phyloP scores from a whole-genome alignment of 495 filamentous ascomycete genomes.

The Chaetomium cochliodes region DNA sequence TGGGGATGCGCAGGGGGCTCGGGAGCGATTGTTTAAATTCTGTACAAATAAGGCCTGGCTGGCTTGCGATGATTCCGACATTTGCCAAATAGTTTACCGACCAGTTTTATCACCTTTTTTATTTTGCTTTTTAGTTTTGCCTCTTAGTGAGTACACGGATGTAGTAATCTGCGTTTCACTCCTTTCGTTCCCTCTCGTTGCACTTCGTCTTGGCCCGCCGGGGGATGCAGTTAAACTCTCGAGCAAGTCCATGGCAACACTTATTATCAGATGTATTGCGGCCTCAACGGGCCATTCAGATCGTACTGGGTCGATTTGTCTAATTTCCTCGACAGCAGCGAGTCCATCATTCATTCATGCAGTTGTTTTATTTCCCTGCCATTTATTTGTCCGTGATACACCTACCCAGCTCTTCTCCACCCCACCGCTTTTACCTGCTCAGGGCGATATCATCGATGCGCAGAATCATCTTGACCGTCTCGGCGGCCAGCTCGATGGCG shows the following conservation, averaged over 20 bases:
- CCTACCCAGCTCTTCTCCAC: background rate
- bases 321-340: constrained; percentile 2
- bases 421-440: constrained; percentile 34
- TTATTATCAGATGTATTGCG: background rate
- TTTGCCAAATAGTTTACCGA: background rate
- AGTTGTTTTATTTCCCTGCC: constrained; percentile 7
- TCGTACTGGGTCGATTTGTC: background rate
- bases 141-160: background rate
- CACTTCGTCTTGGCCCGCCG: no score
- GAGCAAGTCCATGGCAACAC: background rate
- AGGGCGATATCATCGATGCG: constrained; percentile 91
- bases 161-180: no score
- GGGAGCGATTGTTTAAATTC: background rate
- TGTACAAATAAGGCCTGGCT: background rate
- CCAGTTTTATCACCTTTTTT: background rate
- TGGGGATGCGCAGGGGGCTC: background rate
- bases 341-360: constrained; percentile 16
- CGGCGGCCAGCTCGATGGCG: constrained; percentile 91
- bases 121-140: background rate
- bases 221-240: no score
- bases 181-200: no score
- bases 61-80: background rate
- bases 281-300: background rate
- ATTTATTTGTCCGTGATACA: constrained; percentile 1
- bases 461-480: constrained; percentile 98